A percentile compares a stretch with the other conserved stretches of the same genome.
Evolutionary conservation across 352 stramenopile genomes (phyloP).

Genomic region (Phytophthora podocarpi): DNA sequence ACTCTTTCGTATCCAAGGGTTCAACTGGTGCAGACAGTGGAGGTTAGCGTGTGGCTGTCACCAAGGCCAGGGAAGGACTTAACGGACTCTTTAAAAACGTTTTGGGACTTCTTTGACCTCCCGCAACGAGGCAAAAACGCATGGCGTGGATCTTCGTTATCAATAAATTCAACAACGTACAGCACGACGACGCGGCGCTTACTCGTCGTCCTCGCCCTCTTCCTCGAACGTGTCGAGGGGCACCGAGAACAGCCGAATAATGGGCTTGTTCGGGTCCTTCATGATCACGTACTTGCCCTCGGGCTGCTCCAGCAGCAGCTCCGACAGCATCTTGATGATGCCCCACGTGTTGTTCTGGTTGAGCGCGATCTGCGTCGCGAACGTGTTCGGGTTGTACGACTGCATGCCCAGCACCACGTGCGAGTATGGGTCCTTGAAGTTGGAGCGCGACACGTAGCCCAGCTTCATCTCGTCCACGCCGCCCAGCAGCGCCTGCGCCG

Average conservation of each 20-base stretch:
- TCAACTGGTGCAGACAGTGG: conserved; percentile 4
- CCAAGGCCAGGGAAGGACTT: neutral
- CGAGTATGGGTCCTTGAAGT: conserved; percentile 95
- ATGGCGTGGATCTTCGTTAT: conserved; percentile 33
- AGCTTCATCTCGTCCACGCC: conserved; percentile 98
- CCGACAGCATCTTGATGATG: conserved; percentile 94
- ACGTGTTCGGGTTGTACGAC: conserved; percentile 96
- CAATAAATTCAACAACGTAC: conserved; percentile 38
- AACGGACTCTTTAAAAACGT: neutral
- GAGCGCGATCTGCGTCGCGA: conserved; percentile 97
- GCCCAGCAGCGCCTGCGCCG: conserved; percentile 94
- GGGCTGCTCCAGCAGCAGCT: conserved; percentile 93
- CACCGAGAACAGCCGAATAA: conserved; percentile 97
- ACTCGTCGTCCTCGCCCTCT: conserved; percentile 70
- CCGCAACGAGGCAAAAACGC: conserved; percentile 12
- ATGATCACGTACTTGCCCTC: conserved; percentile 99
- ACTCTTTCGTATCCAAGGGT: conserved; percentile 11
- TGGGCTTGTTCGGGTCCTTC: conserved; percentile 98
- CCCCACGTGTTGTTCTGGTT: conserved; percentile 99
- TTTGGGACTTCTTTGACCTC: neutral
- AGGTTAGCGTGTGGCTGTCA: neutral
- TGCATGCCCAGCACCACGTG: conserved; percentile 96
- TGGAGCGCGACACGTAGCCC: conserved; percentile 95
- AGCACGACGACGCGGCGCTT: conserved; percentile 17
- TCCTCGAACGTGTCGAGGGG: conserved; percentile 96